Evolutionary conservation across 345 rosid genomes (phyloP), one percentile per base, ranked within the genome.

Genomic region (Trapa bicornis): DNA sequence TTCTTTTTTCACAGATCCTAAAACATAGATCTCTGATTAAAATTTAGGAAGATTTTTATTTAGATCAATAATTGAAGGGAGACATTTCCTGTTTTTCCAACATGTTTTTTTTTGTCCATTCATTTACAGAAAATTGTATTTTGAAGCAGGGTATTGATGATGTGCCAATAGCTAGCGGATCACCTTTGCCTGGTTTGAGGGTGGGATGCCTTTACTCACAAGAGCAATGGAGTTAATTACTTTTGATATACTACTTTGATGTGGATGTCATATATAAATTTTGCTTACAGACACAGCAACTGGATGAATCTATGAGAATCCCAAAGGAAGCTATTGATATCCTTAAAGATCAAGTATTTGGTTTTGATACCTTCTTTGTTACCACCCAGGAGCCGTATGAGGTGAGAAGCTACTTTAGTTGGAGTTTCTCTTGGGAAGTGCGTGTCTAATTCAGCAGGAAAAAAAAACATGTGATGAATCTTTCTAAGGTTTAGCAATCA

Each of bases 121-220:
- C 12, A 11, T 50, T 6, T 36, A 39, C 39, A 29, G 29, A 17
- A 17, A 41, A 22, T 37, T 10, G 47, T 61, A 35, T 60, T 75
- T 69, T 83, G 77, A 64, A 79, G 69, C 84, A 93, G 98, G 96
- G 75, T 33, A 74, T 47, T 63, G 84, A 82, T 17, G 76, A 80
- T 54, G n/a, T 81, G 64, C 83, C 88, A 83, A 81, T 93, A 63
- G 76, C 87, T 66, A 84, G 81, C 15, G 98, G 98, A 47, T 89
- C 94, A 52, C 98, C 98, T 74, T 84, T 93, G 68, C 98, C 98
- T 73, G 97, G 98, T 76, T 80, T 93, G 88, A 93, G 90, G 88
- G 98, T 93, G 82, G 86, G 79, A 70, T 76, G 4, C 43, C 37
- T 43, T 42, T 43, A 43, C 67, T n/a, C 3, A 65, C 10, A 6